These are phyloP conservation scores for Alternaria metachromatica DNA, from an alignment of 2,329 filamentous ascomycete species.

Conservation along the genomic window DNA sequence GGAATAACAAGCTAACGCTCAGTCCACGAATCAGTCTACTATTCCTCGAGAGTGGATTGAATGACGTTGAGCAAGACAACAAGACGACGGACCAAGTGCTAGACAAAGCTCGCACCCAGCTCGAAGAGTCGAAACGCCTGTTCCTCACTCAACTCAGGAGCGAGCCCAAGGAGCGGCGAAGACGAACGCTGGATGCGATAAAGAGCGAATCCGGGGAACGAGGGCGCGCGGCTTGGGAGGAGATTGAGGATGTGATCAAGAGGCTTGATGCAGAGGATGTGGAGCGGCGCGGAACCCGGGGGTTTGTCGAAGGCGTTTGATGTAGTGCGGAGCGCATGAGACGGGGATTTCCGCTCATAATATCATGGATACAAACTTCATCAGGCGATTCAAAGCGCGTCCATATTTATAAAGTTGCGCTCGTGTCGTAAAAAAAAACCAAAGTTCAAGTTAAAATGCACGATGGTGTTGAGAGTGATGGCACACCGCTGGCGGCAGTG, in stretches of 20 bases:
- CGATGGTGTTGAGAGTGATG: not conserved
- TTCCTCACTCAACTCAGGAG: not conserved
- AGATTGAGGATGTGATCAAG: not conserved
- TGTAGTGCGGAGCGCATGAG: not conserved
- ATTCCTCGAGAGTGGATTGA: not conserved
- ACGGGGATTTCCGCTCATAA: not conserved
- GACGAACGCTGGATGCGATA: not conserved
- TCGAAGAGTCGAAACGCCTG: not conserved
- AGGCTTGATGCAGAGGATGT: not conserved
- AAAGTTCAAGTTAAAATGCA: not conserved
- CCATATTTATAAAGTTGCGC: not conserved
- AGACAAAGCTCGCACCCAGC: not conserved
- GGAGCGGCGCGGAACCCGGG: not conserved
- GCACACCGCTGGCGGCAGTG: not conserved
- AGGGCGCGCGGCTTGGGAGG: not conserved
- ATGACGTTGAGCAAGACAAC: not conserved
- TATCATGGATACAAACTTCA: too few relatives aligned
- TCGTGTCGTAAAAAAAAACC: conserved; percentile 1
- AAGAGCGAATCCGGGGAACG: not conserved
- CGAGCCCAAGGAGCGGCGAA: not conserved
- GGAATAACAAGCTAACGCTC: not conserved
- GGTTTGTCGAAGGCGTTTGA: not conserved
- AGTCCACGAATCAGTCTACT: not conserved
- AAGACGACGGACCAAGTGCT: not conserved
- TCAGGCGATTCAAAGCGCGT: not conserved